These are phyloP conservation scores for Ceratobasidium sp. DNA, from an alignment of 1,284 basidiomycete species.

Conservation along the genomic window DNA sequence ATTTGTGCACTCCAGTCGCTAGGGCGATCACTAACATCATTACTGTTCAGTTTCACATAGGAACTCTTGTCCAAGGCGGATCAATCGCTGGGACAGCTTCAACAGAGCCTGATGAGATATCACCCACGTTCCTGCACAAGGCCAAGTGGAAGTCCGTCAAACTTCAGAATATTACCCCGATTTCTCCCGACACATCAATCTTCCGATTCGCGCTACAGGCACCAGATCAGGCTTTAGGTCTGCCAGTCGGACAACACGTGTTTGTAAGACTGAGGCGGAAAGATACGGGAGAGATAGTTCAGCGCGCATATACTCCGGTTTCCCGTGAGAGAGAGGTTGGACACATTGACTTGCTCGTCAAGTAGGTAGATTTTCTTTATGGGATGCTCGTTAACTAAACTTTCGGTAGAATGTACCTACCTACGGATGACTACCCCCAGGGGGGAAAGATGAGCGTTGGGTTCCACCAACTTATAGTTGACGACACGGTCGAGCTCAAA, in stretches of 20 bases:
- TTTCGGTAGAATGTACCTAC: slow-evolving; percentile 56
- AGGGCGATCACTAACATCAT: slow-evolving; percentile 1
- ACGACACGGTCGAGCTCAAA: slow-evolving; percentile 65
- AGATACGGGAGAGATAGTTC: slow-evolving; percentile 57
- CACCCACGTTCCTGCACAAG: slow-evolving; percentile 56
- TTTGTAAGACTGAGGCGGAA: slow-evolving; percentile 59
- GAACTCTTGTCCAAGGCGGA: slow-evolving; percentile 48
- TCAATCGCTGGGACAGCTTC: background rate
- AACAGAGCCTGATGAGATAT: background rate
- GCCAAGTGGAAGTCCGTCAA: slow-evolving; percentile 61
- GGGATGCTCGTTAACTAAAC: background rate
- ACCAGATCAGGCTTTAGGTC: slow-evolving; percentile 58
- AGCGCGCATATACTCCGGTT: slow-evolving; percentile 70
- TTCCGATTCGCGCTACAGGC: slow-evolving; percentile 62
- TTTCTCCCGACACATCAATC: slow-evolving; percentile 61
- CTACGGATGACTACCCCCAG: slow-evolving; percentile 50
- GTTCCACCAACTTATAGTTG: slow-evolving; percentile 58
- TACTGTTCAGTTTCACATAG: slow-evolving; percentile 53
- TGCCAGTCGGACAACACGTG: slow-evolving; percentile 70
- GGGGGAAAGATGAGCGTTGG: slow-evolving; percentile 67
- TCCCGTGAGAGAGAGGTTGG: slow-evolving; percentile 56
- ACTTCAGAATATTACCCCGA: slow-evolving; percentile 52
- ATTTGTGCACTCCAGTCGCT: background rate
- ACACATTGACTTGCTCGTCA: slow-evolving; percentile 63
- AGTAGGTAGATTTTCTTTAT: slow-evolving; percentile 48